A percentile compares a stretch with the other conserved stretches of the same genome.
Evolutionary conservation across 441 rosid genomes (phyloP).

Genomic region (Euphorbia celastroides): DNA sequence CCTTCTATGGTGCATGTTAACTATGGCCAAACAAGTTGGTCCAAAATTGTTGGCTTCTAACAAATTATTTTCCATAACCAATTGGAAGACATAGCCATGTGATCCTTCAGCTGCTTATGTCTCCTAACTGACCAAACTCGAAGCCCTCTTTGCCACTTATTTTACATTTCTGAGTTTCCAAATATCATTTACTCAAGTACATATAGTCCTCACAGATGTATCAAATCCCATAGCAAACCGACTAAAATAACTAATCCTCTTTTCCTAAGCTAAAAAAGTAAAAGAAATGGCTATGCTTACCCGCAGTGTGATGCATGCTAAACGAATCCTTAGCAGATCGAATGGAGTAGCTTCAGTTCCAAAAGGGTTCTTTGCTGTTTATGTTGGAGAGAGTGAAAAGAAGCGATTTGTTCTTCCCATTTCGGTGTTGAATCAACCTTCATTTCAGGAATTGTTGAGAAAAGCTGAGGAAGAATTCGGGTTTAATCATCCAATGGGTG

Average conservation of each 20-base stretch:
- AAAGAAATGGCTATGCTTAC: background rate
- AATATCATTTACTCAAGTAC: background rate
- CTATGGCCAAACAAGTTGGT: background rate
- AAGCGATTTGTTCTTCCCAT: slow-evolving; percentile 30
- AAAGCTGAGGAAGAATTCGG: slow-evolving; percentile 37
- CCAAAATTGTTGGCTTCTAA: background rate
- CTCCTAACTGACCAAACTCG: background rate
- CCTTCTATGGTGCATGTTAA: background rate
- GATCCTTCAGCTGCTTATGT: background rate
- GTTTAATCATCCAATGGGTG: slow-evolving; percentile 37
- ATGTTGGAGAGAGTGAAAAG: slow-evolving; percentile 27
- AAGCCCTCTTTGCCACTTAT: background rate
- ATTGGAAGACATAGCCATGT: background rate
- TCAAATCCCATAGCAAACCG: background rate
- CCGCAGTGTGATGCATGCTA: slow-evolving; percentile 4
- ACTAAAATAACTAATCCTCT: background rate
- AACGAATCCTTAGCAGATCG: background rate
- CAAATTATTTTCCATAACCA: background rate
- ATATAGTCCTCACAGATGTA: background rate
- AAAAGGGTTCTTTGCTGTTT: slow-evolving; percentile 29
- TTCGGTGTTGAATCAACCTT: slow-evolving; percentile 31
- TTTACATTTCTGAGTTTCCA: background rate
- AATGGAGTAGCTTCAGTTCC: slow-evolving; percentile 17
- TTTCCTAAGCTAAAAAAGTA: background rate
- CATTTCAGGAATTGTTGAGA: slow-evolving; percentile 27